A percentile compares a stretch with the other conserved stretches of the same genome.
Evolutionary conservation across 2,329 filamentous ascomycete species (phyloP).

Genomic region (Fusarium virguliforme): DNA sequence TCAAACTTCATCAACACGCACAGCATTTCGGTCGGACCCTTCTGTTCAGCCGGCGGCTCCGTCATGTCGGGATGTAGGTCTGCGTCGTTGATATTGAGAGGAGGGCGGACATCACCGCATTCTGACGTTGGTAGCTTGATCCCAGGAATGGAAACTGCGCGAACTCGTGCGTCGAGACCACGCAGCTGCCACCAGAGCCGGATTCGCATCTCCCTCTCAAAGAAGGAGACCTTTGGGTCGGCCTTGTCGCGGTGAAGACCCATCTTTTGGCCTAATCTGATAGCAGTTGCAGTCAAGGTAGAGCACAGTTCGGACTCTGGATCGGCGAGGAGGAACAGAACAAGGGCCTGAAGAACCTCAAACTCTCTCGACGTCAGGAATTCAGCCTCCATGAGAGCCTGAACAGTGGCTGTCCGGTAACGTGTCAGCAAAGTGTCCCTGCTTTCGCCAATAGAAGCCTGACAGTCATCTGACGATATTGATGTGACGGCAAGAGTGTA

Average conservation of each 20-base stretch:
- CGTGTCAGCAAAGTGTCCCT: conserved; percentile 36
- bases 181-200: conserved; percentile 52
- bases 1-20: conserved; percentile 56
- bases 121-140: conserved; percentile 24
- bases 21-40: conserved; percentile 71
- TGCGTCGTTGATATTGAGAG: conserved; percentile 71
- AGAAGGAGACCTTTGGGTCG: conserved; percentile 39
- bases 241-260: conserved; percentile 40
- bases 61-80: conserved; percentile 68
- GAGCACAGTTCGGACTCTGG: conserved; percentile 51
- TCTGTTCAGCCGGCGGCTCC: conserved; percentile 62
- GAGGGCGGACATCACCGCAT: conserved; percentile 55
- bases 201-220: conserved; percentile 51
- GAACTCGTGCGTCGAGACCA: conserved; percentile 41
- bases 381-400: conserved; percentile 47
- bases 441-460: conserved; percentile 30
- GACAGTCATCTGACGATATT: conserved; percentile 39
- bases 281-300: conserved; percentile 44
- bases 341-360: conserved; percentile 53
- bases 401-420: conserved; percentile 48
- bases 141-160: too few relatives aligned
- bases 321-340: conserved; percentile 52
- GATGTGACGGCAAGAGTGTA: conserved; percentile 51
- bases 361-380: conserved; percentile 51
- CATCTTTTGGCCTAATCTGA: conserved; percentile 50